phyloP scores from a whole-genome alignment of 768 basidiomycete species.

The Hypholoma sublateritium region DNA sequence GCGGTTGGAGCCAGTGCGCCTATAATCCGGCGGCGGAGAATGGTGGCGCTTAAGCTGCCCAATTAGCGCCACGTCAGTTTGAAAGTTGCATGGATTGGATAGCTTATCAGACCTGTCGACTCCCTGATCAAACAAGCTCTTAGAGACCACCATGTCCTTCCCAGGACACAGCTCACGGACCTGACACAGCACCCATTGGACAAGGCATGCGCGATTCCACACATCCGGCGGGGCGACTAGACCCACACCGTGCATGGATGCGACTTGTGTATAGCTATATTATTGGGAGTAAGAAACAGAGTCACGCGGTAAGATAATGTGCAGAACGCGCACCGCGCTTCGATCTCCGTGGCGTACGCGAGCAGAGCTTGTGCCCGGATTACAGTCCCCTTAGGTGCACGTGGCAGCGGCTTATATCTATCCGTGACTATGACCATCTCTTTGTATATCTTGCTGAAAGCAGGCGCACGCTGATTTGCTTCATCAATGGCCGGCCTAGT shows the following conservation, averaged over 20 bases:
- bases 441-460: constrained; percentile 48
- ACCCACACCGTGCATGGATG: too few relatives aligned
- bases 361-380: constrained; percentile 38
- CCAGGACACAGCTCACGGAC: not conserved
- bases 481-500: constrained; percentile 39
- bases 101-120: not conserved
- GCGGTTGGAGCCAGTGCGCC: constrained; percentile 16
- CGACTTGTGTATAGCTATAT: too few relatives aligned
- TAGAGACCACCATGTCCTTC: not conserved
- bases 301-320: too few relatives aligned
- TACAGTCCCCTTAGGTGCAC: constrained; percentile 48
- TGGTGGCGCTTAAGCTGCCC: not conserved
- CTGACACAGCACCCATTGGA: too few relatives aligned
- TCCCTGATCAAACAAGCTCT: not conserved
- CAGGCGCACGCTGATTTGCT: constrained; percentile 42
- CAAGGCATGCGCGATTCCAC: too few relatives aligned
- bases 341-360: constrained; percentile 45
- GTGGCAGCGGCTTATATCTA: constrained; percentile 38
- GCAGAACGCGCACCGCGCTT: constrained; percentile 10
- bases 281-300: too few relatives aligned
- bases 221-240: too few relatives aligned
- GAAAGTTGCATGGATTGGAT: not conserved
- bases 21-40: constrained; percentile 17
- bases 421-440: constrained; percentile 49
- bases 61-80: not conserved